Evolutionary conservation across 768 basidiomycete genomes (phyloP), one percentile per base, ranked within the genome.

Genomic region (Phanerodontia chrysosporium): DNA sequence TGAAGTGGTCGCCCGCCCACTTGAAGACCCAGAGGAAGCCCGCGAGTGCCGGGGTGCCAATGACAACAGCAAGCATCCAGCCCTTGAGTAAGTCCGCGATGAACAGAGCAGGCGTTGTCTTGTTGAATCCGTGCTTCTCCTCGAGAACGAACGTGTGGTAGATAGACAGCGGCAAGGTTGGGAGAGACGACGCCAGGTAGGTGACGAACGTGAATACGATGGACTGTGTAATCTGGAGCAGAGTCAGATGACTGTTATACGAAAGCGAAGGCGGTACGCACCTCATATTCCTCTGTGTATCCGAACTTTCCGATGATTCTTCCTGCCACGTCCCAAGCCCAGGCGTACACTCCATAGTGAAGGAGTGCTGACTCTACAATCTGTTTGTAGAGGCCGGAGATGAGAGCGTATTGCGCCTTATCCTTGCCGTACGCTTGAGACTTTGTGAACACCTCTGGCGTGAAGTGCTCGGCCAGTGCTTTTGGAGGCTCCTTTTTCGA

Each of bases 51-150:
- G 96, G 96, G 0, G 87, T 78, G 7, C 95, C 92, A 18, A 98
- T 76, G 45, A 73, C 81, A 58, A 87, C 80, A 10, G 82, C 84
- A 53, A 96, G 70, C 10, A 75, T 74, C 88, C 86, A 93, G 30
- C 85, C 79, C 72, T 97, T 98, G 66, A 95, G 29, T 36, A 91
- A 69, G 72, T 99, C 96, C 1, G 80, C 74, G 54, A 94, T 70
- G 72, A 92, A 98, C 3, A 95, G 75, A 16, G 66, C 65, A 0
- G 84, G 82, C 0, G 94, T 92, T 5, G 86, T 95, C 75, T 98
- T 97, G 81, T 98, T 99, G 80, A 98, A 98, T 0, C 95, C 95
- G 63, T 97, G 93, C 63, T 87, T 89, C 70, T 96, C 89, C 74
- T 98, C 97, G 39, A 98, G 79, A 5, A 95, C 89, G 69, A 99